These are phyloP conservation scores for Euphorbia tirucalli DNA, from an alignment of 345 rosid species.

Conservation along the genomic window DNA sequence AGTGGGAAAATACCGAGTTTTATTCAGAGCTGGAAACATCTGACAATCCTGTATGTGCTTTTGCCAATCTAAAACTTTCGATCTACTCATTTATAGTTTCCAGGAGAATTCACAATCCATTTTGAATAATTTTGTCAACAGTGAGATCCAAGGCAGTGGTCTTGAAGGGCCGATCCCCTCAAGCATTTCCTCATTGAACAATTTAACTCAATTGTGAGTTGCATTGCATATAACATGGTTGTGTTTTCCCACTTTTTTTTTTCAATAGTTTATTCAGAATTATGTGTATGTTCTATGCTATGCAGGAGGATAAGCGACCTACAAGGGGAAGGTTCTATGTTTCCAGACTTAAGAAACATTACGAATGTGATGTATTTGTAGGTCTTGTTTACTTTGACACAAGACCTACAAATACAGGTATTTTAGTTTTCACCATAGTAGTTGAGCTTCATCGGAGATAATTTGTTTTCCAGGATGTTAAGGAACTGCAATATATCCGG, in stretches of 20 bases:
- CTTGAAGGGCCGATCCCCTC: conserved; percentile 20
- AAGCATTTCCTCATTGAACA: background rate
- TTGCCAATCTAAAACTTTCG: background rate
- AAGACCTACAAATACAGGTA: too few species aligned
- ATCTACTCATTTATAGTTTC: background rate
- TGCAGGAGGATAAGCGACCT: conserved; percentile 14
- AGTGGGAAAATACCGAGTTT: conserved; percentile 16
- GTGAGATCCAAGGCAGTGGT: conserved; percentile 19
- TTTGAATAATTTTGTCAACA: background rate
- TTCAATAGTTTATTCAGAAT: background rate
- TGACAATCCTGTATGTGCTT: background rate
- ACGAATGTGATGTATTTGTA: background rate
- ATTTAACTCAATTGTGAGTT: conserved; percentile 13
- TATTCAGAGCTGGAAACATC: conserved; percentile 7
- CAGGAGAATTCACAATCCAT: background rate
- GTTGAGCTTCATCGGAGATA: background rate
- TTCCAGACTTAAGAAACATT: background rate
- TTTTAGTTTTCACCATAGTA: background rate
- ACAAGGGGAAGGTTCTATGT: too few species aligned
- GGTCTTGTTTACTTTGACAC: background rate
- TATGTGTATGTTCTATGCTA: background rate
- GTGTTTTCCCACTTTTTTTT: background rate
- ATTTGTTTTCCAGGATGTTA: conserved; percentile 3
- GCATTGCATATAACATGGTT: background rate
- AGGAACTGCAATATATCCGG: conserved; percentile 18